A percentile compares a stretch with the other conserved stretches of the same genome.
These are phyloP conservation scores for Trichoderma gamsii DNA, from an alignment of 495 filamentous ascomycete genomes.

Conservation along the genomic window DNA sequence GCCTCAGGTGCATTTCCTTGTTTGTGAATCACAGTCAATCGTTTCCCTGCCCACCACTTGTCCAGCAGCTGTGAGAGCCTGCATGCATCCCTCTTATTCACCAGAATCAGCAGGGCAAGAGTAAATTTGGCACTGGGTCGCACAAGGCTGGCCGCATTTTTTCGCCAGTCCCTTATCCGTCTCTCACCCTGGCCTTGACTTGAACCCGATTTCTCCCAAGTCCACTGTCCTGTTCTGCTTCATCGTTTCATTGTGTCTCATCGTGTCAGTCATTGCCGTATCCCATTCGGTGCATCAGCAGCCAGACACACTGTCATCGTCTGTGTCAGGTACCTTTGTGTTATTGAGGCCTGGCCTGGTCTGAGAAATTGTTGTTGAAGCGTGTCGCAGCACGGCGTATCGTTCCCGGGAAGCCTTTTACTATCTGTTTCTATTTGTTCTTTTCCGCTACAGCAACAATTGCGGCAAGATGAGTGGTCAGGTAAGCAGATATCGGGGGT, in stretches of 20 bases:
- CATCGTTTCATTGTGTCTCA: not conserved
- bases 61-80: not conserved
- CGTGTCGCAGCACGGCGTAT: not conserved
- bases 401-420: not conserved
- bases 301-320: not conserved
- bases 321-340: not conserved
- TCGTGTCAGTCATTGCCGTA: not conserved
- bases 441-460: not conserved
- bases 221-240: too few relatives aligned
- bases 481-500: not conserved
- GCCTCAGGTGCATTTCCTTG: constrained; percentile 29
- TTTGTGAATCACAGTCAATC: constrained; percentile 17
- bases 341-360: not conserved
- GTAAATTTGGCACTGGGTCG: not conserved
- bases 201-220: not conserved
- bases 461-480: constrained; percentile 1
- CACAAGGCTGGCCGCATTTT: constrained; percentile 5
- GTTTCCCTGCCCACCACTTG: constrained; percentile 5
- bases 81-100: not conserved
- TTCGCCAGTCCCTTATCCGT: not conserved
- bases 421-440: not conserved
- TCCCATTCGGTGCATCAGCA: constrained; percentile 1
- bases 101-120: not conserved
- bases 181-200: not conserved
- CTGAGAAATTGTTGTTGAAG: not conserved